Evolutionary conservation across 73 alveolate genomes (phyloP), one percentile per base, ranked within the genome.

Genomic region (Effrenium voratum): DNA sequence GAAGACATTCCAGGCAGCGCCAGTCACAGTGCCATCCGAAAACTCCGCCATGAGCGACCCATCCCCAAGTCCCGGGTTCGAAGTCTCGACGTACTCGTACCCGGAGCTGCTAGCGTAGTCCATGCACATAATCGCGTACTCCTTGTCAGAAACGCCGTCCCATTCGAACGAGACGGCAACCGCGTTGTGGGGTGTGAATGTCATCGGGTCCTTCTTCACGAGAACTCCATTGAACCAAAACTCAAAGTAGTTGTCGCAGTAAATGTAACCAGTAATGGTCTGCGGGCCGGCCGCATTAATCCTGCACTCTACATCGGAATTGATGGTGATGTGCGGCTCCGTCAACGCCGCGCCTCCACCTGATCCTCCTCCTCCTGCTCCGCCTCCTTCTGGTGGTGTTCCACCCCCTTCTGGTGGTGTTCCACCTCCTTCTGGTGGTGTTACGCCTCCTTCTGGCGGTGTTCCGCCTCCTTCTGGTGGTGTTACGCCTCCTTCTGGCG

Each of bases 31-130:
- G 76, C 76, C 76, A 63, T 63, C 76, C 76, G 76, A 63, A 26
- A 63, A 63, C 76, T 63, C 76, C 76, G 76, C 76, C 76, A 63
- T 63, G 76, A 63, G 76, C 76, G 76, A 15, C n/a, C 76, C 76
- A 40, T 63, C 76, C 16, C 76, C 76, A 26, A 63, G 76, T 0
- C 76, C 76, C 38, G 76, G 76, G 76, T 63, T 63, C 76, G 76
- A 63, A 40, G 76, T 63, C 76, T 63, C 76, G 76, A 63, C 76
- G 32, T 63, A 63, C 76, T 63, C 76, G 76, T 63, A 63, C 76
- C 76, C 76, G 76, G 76, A 63, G 76, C 76, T 63, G 76, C 76
- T 63, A 15, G 76, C 76, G 76, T 63, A 63, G 76, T 63, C 76
- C 76, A 63, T 63, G 38, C 76, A 63, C 76, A 63, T 63, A 26